Percentiles rank a stretch among this genome's conserved stretches.
Evolutionary conservation across 2,329 filamentous ascomycete species (phyloP).

Genomic region (Fusarium oxysporum): DNA sequence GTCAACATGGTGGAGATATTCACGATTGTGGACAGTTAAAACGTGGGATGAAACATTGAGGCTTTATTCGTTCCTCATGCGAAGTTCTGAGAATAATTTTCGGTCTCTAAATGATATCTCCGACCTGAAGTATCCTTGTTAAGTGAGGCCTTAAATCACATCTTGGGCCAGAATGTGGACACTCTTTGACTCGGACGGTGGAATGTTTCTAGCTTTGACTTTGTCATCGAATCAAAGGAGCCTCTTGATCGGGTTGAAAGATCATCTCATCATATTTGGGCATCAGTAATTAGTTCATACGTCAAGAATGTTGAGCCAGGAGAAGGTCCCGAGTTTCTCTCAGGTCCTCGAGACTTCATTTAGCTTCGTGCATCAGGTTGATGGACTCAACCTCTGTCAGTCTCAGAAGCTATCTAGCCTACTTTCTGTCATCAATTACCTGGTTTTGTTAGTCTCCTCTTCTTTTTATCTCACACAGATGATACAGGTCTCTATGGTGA

Average conservation of each 20-base stretch:
- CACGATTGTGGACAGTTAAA: not conserved
- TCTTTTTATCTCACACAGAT: too few species aligned
- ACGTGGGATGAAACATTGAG: not conserved
- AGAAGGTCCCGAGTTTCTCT: not conserved
- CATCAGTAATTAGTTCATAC: not conserved
- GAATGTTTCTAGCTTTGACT: not conserved
- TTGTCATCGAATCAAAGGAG: not conserved
- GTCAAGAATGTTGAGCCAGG: not conserved
- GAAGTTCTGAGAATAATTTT: not conserved
- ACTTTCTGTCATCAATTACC: accelerated
- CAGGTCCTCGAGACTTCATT: not conserved
- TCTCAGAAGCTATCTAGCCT: too few species aligned
- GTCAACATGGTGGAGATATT: not conserved
- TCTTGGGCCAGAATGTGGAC: not conserved
- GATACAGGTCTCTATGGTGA: accelerated
- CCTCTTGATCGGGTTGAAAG: not conserved
- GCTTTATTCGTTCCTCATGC: not conserved
- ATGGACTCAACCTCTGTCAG: not conserved
- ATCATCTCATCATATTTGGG: not conserved
- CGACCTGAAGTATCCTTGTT: not conserved
- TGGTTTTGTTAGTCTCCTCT: accelerated
- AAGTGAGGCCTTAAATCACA: not conserved
- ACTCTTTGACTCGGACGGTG: not conserved
- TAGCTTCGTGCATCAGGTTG: too few species aligned
- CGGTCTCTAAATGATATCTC: too few species aligned